phyloP scores from a whole-genome alignment of 306 rosid genomes.

The Aeschynomene evenia region DNA sequence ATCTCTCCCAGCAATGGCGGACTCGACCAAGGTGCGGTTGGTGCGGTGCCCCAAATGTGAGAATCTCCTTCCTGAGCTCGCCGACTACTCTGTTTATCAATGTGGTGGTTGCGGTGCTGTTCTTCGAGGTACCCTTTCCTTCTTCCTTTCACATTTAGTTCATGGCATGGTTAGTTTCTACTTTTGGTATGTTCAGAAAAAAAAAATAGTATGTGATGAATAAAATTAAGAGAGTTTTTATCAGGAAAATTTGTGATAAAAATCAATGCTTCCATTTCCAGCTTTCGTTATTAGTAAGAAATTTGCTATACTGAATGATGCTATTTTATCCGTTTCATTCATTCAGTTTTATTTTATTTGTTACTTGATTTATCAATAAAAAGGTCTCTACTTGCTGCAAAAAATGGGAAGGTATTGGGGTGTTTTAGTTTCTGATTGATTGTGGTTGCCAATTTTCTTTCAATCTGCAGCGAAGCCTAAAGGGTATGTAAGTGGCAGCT shows the following conservation, averaged over 20 bases:
- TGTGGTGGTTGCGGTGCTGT: slow-evolving; percentile 97
- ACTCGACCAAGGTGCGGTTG: slow-evolving; percentile 56
- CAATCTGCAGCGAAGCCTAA: slow-evolving; percentile 66
- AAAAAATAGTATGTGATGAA: not conserved
- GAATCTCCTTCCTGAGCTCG: slow-evolving; percentile 88
- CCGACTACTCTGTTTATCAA: slow-evolving; percentile 81
- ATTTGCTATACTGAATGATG: not conserved
- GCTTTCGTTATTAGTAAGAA: not conserved
- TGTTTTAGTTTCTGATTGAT: slow-evolving; percentile 32
- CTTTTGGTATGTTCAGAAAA: not conserved
- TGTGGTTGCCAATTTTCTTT: slow-evolving; percentile 10
- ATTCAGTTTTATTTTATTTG: too few species aligned
- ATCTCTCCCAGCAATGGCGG: slow-evolving; percentile 50
- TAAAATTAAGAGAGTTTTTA: not conserved
- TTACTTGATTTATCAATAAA: not conserved
- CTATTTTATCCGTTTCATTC: too few species aligned
- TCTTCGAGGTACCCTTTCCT: slow-evolving; percentile 63
- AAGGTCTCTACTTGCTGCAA: not conserved
- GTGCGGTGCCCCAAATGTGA: slow-evolving; percentile 95
- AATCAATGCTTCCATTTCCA: not conserved
- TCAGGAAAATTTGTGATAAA: not conserved
- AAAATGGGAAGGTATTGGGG: not conserved
- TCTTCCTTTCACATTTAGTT: not conserved
- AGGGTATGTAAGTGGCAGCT: slow-evolving; percentile 59
- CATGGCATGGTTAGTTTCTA: not conserved